Evolutionary conservation across 1,284 basidiomycete genomes (phyloP), one percentile per base, ranked within the genome.

Genomic region (Wallemia hederae): DNA sequence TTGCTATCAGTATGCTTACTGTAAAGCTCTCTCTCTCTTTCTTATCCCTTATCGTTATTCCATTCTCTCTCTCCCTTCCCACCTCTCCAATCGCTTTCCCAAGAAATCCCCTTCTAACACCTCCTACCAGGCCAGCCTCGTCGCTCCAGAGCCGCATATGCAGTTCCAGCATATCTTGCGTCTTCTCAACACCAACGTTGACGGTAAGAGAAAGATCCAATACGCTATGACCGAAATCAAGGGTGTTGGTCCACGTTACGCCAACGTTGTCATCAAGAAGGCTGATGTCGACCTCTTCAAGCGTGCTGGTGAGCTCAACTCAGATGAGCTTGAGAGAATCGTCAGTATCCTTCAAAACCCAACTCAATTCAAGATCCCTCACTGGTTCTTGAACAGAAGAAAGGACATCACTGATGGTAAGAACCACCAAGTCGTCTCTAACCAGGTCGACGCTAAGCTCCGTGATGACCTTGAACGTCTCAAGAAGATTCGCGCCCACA

Each of bases 271-370:
- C 68, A 97, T 91, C 83, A 98, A 98, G 78, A 99, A 99, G 80
- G 94, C 94, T 67, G 94, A 98, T 77, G 86, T 99, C 62, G 91
- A 98, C 73, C 80, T 99, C 66, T 85, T 80, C 79, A 99, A 99
- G 78, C 87, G 94, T 65, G 87, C 87, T 66, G 87, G 87, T 69
- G 87, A 91, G 71, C 82, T 91, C 71, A 90, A 91, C 81, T 87
- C 87, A 59, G 83, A 85, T 71, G 94, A 99, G 76, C 84, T 99
- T 60, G 94, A 99, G 78, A 89, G 94, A 66, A 80, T 99, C 66
- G 94, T 99, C 67, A 97, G 87, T 67, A 98, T 99, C 75, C 94
- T 99, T 72, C 94, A 98, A 78, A 96, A 92, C 76, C 94, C 94
- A 31, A 86, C 86, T 49, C 92, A 98, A 73, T 99, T 96, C 85